Evolutionary conservation across 305 asterid genomes (phyloP), one percentile per base, ranked within the genome.

Genomic region (Fraxinus platypoda): DNA sequence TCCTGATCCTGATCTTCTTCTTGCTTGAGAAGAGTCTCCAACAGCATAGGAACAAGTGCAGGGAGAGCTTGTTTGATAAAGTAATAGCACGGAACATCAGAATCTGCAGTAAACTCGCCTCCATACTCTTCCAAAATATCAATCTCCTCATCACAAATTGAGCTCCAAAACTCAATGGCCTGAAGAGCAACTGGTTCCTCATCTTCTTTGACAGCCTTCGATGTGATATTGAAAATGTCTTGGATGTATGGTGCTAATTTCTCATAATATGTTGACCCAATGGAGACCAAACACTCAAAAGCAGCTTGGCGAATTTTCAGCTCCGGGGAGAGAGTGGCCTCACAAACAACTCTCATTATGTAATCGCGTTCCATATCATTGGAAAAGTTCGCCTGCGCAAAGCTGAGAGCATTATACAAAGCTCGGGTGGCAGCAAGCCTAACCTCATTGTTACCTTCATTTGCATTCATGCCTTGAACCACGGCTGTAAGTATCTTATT

Each of bases 1-100:
- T 95, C 98, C 88, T 92, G 98, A 85, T 93, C 98, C 84, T 94
- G 98, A 79, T 92, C 98, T 78, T 95, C 98, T 84, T 95, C 98
- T 87, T 95, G 98, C 91, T 95, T 95, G 26, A 95, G 93, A 83
- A 95, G 92, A 5, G 98, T 93, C 91, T 95, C 98, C 75, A 95
- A 85, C 72, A 95, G 86, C 95, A 95, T 78, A 26, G 98, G 98
- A 19, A 91, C 98, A 78, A 92, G 95, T 19, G 97, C 98, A 82
- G 98, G 94, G 57, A 95, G 97, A 33, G 98, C 98, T 87, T 95
- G 95, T 88, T 91, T 92, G 88, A 92, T 90, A 81, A 95, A 95
- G 77, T 94, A 91, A 85, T 85, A 90, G 91, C 98, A 92, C 0
- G 96, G 92, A 79, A 91, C 88, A 76, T 92, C 94, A 15, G 98